Conservation (phyloP, 768 basidiomycete species). For the Boletus tylopilopsis region DNA sequence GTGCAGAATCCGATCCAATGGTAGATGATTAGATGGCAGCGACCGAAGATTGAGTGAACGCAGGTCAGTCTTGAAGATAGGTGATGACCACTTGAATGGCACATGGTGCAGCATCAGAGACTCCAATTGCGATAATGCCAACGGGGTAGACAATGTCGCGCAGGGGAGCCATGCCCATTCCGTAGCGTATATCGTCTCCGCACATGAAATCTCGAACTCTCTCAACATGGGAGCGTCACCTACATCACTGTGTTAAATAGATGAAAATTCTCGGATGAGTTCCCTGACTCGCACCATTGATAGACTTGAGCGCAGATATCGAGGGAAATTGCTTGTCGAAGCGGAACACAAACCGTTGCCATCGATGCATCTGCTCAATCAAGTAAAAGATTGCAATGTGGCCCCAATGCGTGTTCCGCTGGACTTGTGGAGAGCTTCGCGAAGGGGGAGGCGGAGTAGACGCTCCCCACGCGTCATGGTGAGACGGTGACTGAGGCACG, state of each 20-base stretch:
- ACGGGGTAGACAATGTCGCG: constrained; percentile 30
- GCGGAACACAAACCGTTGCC: constrained; percentile 77
- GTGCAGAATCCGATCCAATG: constrained; percentile 65
- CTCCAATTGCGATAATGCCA: constrained; percentile 45
- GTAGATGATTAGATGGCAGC: constrained; percentile 58
- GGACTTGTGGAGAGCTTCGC: constrained; percentile 29
- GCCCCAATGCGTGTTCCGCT: constrained; percentile 68
- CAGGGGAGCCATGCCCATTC: constrained; percentile 80
- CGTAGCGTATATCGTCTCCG: constrained; percentile 52
- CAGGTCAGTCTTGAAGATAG: constrained; percentile 60
- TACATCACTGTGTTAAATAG: constrained; percentile 24
- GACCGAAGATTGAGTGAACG: constrained; percentile 60
- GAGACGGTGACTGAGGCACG: constrained; percentile 42
- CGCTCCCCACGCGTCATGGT: constrained; percentile 39
- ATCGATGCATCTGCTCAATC: constrained; percentile 76
- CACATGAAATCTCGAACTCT: constrained; percentile 77
- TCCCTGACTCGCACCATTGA: constrained; percentile 49
- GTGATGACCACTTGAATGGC: constrained; percentile 76
- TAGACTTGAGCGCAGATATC: constrained; percentile 67
- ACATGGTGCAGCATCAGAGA: constrained; percentile 65
- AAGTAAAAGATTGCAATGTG: constrained; percentile 78
- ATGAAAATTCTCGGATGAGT: neutral
- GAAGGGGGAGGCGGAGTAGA: constrained; percentile 27
- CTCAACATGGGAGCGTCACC: constrained; percentile 69
- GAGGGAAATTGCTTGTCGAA: constrained; percentile 77